Evolutionary conservation across 257 asterid species (phyloP).

Genomic region (Scutellaria barbata): DNA sequence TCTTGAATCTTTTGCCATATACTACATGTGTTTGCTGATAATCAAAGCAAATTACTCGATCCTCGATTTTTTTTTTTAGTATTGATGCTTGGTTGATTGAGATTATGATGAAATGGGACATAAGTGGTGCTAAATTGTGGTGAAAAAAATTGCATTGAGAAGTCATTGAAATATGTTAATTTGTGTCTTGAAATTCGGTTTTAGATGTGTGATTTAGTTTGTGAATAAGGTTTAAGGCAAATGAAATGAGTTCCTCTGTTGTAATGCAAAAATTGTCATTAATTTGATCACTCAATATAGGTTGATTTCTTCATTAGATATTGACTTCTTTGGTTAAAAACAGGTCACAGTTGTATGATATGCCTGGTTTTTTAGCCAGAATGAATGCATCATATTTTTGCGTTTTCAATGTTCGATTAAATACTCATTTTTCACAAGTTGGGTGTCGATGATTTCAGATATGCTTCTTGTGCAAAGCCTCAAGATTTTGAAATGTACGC

Average conservation of each 20-base stretch:
- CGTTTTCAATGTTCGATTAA: too few relatives aligned
- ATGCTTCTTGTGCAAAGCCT: conserved; percentile 69
- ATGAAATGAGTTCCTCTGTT: background rate
- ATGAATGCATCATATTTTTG: background rate
- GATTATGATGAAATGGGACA: background rate
- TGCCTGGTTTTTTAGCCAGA: background rate
- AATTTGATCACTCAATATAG: background rate
- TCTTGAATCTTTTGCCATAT: background rate
- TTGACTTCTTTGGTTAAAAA: background rate
- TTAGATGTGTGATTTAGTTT: background rate
- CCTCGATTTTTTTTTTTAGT: background rate
- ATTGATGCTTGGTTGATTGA: background rate
- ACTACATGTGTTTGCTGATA: background rate
- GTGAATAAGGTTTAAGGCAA: background rate
- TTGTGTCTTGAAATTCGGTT: background rate
- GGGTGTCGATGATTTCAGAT: conserved; percentile 50
- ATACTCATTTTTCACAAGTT: conserved; percentile 22
- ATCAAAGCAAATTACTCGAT: background rate
- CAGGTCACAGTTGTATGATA: too few relatives aligned
- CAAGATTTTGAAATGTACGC: conserved; percentile 84
- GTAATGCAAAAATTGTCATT: background rate
- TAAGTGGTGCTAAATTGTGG: background rate
- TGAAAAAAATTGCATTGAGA: too few relatives aligned
- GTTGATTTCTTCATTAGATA: background rate
- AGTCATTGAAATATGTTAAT: background rate